Conservation (phyloP, 106 monocot species). For the Allium cepa region DNA sequence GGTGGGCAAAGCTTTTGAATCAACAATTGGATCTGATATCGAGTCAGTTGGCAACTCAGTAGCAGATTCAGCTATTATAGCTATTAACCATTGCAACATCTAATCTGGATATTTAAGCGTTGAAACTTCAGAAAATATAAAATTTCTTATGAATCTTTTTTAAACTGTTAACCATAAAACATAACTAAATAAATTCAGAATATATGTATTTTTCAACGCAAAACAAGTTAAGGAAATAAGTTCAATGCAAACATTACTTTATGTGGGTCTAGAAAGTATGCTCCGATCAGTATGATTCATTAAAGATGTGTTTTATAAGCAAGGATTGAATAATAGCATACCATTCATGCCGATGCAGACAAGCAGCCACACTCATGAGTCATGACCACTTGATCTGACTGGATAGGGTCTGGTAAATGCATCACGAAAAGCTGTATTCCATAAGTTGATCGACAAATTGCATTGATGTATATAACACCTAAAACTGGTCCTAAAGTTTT, state of each 20-base stretch:
- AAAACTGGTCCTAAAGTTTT: conserved; percentile 43
- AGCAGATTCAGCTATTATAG: conserved; percentile 90
- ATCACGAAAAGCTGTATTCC: conserved; percentile 86
- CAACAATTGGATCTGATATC: conserved; percentile 89
- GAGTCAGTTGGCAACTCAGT: conserved; percentile 91
- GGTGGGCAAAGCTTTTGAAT: conserved; percentile 81
- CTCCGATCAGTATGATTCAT: too few species aligned
- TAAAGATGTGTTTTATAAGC: too few species aligned
- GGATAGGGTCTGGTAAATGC: conserved; percentile 77
- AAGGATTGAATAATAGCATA: conserved; percentile 8
- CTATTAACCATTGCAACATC: conserved; percentile 99
- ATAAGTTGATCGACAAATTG: conserved; percentile 68
- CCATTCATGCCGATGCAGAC: conserved; percentile 74
- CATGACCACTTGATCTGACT: conserved; percentile 52
- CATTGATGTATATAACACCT: conserved; percentile 65
- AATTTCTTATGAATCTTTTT: too few species aligned
- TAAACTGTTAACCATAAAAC: too few species aligned
- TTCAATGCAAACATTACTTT: too few species aligned
- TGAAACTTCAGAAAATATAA: too few species aligned
- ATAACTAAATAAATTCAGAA: too few species aligned
- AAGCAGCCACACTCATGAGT: conserved; percentile 90
- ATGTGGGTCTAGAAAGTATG: too few species aligned
- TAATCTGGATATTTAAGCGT: conserved; percentile 28
- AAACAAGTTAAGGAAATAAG: too few species aligned
- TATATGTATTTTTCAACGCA: too few species aligned